Evolutionary conservation across 768 basidiomycete genomes (phyloP), one percentile per base, ranked within the genome.

Genomic region (Hortiboletus flavorubellus): DNA sequence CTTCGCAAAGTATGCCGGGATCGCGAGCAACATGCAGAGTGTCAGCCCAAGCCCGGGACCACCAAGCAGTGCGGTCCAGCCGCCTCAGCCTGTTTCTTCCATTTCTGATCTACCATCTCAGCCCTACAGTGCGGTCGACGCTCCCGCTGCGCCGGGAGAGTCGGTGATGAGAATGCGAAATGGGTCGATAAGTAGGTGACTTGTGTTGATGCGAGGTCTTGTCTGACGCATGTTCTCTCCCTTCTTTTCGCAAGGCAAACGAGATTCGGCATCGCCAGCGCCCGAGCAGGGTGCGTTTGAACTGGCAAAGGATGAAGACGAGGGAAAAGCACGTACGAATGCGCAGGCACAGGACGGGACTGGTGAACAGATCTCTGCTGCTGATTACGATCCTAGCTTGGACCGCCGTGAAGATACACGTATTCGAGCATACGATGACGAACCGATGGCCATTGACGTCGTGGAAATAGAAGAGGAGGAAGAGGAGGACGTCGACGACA

Each of bases 401-500:
- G 96, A 98, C 73, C 81, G 88, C 23, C 80, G 87, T 23, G 91
- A 91, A 66, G 92, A 95, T 59, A 90, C 93, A 58, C 84, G 85
- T 55, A 84, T 84, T 59, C 82, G 87, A 18, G 79, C 84, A 33
- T 69, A 74, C 30, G 74, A 75, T 33, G 73, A 64, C 18, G 71
- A 72, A 50, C 66, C 71, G 2, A 66, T 75, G 16, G 62, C 51
- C 12, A 68, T 71, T 26, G 79, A 80, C n/a, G 73, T 78, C 26
- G 78, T 78, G 41, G 78, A 76, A 51, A 69, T 78, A 11, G 80
- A 82, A 53, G 68, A 70, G 3, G 87, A 86, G 11, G 90, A 89
- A 8, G 90, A 91, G 12, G 91, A 93, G 3, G 91, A 94, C 35
- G 80, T 96, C 1, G 93, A 96, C 58, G 96, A 98, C 69, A 98